A percentile compares a stretch with the other conserved stretches of the same genome.
Conservation (phyloP, 768 basidiomycete species). For the Mycena venus region DNA sequence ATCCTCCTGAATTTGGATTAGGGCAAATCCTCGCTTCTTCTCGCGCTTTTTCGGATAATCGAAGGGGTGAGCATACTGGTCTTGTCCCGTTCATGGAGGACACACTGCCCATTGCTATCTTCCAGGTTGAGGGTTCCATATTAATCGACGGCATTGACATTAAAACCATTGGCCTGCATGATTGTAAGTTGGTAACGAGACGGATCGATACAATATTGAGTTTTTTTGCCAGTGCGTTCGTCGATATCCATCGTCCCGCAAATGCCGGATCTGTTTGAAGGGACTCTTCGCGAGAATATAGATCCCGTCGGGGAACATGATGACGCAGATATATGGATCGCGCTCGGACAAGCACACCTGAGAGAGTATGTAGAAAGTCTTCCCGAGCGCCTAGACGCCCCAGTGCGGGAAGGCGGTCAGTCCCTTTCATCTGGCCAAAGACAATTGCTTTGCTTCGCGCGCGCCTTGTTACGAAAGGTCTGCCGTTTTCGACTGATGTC, state of each 20-base stretch:
- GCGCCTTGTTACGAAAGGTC: constrained; percentile 85
- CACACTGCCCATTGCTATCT: too few relatives aligned
- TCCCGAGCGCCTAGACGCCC: constrained; percentile 77
- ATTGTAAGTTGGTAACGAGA: constrained; percentile 59
- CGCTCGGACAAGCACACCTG: constrained; percentile 83
- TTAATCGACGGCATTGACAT: constrained; percentile 84
- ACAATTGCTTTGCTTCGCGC: constrained; percentile 90
- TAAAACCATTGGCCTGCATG: constrained; percentile 79
- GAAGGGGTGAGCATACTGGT: too few relatives aligned
- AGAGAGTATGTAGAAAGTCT: constrained; percentile 77
- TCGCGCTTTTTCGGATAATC: constrained; percentile 84
- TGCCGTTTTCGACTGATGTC: constrained; percentile 6
- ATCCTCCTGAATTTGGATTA: not conserved
- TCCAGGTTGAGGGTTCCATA: constrained; percentile 78
- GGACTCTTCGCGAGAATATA: constrained; percentile 87
- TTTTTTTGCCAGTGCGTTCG: constrained; percentile 68
- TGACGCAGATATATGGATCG: constrained; percentile 90
- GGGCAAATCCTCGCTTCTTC: constrained; percentile 59
- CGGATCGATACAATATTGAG: not conserved
- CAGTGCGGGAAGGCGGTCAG: constrained; percentile 82
- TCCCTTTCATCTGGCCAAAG: constrained; percentile 89
- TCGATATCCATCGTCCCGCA: constrained; percentile 91
- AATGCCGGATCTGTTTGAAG: constrained; percentile 66
- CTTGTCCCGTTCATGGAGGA: too few relatives aligned
- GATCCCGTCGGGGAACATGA: constrained; percentile 84